A percentile compares a stretch with the other conserved stretches of the same genome.
phyloP scores from a whole-genome alignment of 768 basidiomycete species.

The Artomyces pyxidatus region DNA sequence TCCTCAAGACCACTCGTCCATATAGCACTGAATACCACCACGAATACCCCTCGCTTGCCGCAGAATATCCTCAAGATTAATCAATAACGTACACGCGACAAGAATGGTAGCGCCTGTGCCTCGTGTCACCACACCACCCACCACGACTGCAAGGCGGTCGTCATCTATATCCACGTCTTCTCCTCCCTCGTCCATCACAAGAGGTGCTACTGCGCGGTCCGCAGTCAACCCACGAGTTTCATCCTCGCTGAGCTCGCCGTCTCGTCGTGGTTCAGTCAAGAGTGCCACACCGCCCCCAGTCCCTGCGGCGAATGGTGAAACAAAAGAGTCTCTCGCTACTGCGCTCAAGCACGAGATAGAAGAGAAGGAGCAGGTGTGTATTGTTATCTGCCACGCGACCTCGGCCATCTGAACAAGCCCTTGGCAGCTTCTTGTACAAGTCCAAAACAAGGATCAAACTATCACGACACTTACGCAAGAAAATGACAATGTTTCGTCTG shows the following conservation, averaged over 20 bases:
- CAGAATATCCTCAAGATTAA: no score
- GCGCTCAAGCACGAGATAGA: conserved; percentile 73
- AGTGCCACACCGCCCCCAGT: conserved; percentile 28
- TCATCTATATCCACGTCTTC: conserved; percentile 34
- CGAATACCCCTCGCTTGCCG: no score
- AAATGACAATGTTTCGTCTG: conserved; percentile 54
- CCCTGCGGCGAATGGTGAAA: conserved; percentile 31
- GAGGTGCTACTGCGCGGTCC: conserved; percentile 57
- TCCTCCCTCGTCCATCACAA: conserved; percentile 34
- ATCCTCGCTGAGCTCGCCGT: conserved; percentile 39
- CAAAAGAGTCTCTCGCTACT: conserved; percentile 46
- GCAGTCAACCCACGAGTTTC: conserved; percentile 50
- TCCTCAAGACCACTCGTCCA: no score
- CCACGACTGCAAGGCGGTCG: conserved; percentile 38
- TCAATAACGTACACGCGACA: no score
- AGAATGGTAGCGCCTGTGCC: no score
- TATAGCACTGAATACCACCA: no score
- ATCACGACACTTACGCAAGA: conserved; percentile 54
- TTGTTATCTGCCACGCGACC: conserved; percentile 3
- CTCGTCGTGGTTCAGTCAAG: conserved; percentile 47
- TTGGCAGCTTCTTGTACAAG: conserved; percentile 58
- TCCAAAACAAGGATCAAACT: conserved; percentile 74
- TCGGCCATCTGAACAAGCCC: conserved; percentile 8
- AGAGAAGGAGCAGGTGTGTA: conserved; percentile 67
- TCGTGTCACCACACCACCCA: conserved; percentile 25